Evolutionary conservation across 2,329 filamentous ascomycete species (phyloP).

Genomic region (Ilyonectria robusta): DNA sequence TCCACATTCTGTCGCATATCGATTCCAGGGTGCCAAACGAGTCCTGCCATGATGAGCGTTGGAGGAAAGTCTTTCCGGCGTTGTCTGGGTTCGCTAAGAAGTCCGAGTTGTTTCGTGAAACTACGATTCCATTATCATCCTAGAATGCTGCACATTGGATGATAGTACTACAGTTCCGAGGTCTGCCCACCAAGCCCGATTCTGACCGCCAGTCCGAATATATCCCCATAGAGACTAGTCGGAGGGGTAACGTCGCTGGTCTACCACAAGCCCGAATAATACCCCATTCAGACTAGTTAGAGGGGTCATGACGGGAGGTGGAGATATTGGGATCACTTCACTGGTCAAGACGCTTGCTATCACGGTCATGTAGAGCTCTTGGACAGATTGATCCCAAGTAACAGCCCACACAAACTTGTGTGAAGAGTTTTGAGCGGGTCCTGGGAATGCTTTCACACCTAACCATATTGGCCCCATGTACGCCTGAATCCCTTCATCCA

Average conservation of each 20-base stretch:
- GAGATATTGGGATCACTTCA: background rate
- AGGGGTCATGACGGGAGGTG: background rate
- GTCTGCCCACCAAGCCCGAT: background rate
- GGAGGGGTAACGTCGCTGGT: background rate
- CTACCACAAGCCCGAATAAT: background rate
- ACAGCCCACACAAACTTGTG: background rate
- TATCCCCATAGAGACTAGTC: background rate
- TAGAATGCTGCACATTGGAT: background rate
- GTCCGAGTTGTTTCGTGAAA: background rate
- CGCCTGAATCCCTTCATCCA: background rate
- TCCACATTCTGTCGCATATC: background rate
- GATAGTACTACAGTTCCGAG: background rate
- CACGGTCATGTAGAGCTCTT: background rate
- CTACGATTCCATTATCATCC: background rate
- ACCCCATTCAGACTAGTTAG: background rate
- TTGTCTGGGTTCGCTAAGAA: background rate
- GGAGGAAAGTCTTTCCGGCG: background rate
- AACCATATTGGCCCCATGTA: background rate
- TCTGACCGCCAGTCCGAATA: background rate
- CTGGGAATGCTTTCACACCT: background rate
- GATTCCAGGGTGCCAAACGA: background rate
- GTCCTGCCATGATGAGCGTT: background rate
- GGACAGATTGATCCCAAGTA: background rate
- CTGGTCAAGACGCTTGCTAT: background rate
- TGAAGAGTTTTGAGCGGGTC: background rate